Evolutionary conservation across 2,329 filamentous ascomycete species (phyloP).

Genomic region (Talaromyces sp.): DNA sequence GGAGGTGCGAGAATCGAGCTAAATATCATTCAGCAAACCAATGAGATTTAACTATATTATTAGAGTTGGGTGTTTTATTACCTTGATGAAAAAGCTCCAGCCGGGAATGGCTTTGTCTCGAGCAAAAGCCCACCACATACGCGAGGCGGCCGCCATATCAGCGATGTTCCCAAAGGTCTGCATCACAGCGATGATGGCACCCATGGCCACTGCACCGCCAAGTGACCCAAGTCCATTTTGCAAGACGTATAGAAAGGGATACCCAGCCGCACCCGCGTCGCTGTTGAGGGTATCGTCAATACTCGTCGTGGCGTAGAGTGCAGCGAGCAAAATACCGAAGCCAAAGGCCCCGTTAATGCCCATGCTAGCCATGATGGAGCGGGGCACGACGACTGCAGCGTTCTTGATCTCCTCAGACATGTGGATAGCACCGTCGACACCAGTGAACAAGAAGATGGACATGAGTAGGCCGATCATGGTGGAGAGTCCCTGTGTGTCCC

Average conservation of each 20-base stretch:
- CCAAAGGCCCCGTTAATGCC: background rate
- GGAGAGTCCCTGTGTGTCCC: background rate
- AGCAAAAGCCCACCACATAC: constrained; percentile 42
- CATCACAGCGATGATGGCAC: background rate
- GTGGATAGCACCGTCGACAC: constrained; percentile 26
- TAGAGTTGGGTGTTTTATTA: constrained; percentile 24
- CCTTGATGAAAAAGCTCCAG: constrained; percentile 22
- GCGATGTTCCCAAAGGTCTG: background rate
- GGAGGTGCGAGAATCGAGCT: constrained; percentile 5
- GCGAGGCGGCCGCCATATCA: constrained; percentile 26
- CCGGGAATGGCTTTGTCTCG: constrained; percentile 17
- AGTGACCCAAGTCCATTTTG: background rate
- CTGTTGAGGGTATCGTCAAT: background rate
- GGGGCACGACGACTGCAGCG: constrained; percentile 42
- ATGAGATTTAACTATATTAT: background rate
- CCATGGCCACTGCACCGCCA: background rate
- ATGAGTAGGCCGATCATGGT: background rate
- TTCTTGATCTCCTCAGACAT: constrained; percentile 48
- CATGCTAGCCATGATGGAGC: constrained; percentile 36
- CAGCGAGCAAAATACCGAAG: background rate
- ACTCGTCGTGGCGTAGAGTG: background rate
- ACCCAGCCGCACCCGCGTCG: background rate
- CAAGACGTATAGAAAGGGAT: background rate
- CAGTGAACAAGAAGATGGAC: constrained; percentile 13
- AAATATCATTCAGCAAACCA: background rate